phyloP scores from a whole-genome alignment of 805 yeast genomes.

The Candida hungchunana region DNA sequence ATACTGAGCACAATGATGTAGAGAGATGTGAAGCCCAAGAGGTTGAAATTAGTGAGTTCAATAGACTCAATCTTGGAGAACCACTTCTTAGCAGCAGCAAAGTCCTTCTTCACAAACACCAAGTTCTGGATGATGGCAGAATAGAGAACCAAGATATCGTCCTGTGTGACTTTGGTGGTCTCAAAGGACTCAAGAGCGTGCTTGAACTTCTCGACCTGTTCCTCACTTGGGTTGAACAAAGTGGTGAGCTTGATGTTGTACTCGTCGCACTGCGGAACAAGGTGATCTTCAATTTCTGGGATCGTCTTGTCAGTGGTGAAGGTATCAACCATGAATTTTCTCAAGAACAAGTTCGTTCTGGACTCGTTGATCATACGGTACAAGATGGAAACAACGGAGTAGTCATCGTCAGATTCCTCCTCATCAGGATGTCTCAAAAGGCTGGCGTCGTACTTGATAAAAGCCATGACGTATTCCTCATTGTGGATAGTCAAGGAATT shows the following conservation, averaged over 20 bases:
- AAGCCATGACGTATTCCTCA: slow-evolving; percentile 19
- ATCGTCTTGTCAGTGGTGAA: slow-evolving; percentile 21
- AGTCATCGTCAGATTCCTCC: slow-evolving; percentile 12
- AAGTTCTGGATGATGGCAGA: slow-evolving; percentile 28
- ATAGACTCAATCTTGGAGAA: slow-evolving; percentile 16
- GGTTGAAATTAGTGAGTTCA: slow-evolving; percentile 12
- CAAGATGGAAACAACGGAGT: slow-evolving; percentile 16
- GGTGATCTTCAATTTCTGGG: slow-evolving; percentile 14
- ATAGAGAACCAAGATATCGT: slow-evolving; percentile 24
- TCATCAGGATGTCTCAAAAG: slow-evolving; percentile 14
- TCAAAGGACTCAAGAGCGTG: slow-evolving; percentile 19
- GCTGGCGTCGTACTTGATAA: slow-evolving; percentile 17
- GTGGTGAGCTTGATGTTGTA: slow-evolving; percentile 24
- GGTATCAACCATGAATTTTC: slow-evolving; percentile 22
- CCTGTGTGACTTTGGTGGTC: slow-evolving; percentile 17
- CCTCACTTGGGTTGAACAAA: slow-evolving; percentile 28
- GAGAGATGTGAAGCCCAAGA: slow-evolving; percentile 30
- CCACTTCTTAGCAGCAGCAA: slow-evolving; percentile 22
- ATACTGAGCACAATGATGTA: slow-evolving; percentile 24
- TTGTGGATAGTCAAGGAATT: slow-evolving; percentile 26
- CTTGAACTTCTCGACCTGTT: slow-evolving; percentile 21
- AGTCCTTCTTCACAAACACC: slow-evolving; percentile 23
- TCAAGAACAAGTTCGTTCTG: slow-evolving; percentile 20
- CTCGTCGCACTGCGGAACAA: slow-evolving; percentile 15
- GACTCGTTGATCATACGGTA: slow-evolving; percentile 22